Percentiles rank a stretch among this genome's conserved stretches.
These are phyloP conservation scores for Psilocybe sp. DNA, from an alignment of 768 basidiomycete genomes.

Conservation along the genomic window DNA sequence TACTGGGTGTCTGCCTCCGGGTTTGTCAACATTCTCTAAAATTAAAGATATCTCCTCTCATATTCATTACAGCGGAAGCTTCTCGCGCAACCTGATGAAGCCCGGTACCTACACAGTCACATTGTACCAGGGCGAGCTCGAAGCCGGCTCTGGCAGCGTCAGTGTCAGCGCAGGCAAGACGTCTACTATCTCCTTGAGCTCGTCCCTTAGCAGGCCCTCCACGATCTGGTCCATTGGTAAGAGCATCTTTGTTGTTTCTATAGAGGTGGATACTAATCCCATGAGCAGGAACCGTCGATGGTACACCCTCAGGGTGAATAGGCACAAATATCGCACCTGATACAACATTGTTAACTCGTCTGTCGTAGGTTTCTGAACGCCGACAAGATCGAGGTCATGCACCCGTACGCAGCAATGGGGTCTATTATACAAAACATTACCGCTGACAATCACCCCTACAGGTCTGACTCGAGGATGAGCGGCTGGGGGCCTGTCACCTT, in stretches of 20 bases:
- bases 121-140: slow-evolving; percentile 44
- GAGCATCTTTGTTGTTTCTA: background rate
- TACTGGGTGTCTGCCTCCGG: slow-evolving; percentile 43
- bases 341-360: background rate
- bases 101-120: slow-evolving; percentile 47
- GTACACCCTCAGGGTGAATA: slow-evolving; percentile 38
- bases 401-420: slow-evolving; percentile 31
- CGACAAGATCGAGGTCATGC: slow-evolving; percentile 48
- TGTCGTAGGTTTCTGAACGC: slow-evolving; percentile 41
- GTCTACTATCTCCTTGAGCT: slow-evolving; percentile 27
- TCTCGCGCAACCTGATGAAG: slow-evolving; percentile 43
- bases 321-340: background rate
- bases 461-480: slow-evolving; percentile 44
- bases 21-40: slow-evolving; percentile 19
- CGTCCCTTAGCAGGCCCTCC: slow-evolving; percentile 30
- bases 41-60: background rate
- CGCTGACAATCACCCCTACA: slow-evolving; percentile 7
- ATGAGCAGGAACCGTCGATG: slow-evolving; percentile 37
- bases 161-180: slow-evolving; percentile 39
- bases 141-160: slow-evolving; percentile 39
- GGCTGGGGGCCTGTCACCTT: slow-evolving; percentile 45
- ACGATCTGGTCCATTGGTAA: slow-evolving; percentile 44
- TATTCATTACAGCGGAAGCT: slow-evolving; percentile 29
- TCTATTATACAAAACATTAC: background rate
- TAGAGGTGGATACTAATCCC: background rate